These are phyloP conservation scores for Tephrocybe sp. DNA, from an alignment of 768 basidiomycete species.

Conservation along the genomic window DNA sequence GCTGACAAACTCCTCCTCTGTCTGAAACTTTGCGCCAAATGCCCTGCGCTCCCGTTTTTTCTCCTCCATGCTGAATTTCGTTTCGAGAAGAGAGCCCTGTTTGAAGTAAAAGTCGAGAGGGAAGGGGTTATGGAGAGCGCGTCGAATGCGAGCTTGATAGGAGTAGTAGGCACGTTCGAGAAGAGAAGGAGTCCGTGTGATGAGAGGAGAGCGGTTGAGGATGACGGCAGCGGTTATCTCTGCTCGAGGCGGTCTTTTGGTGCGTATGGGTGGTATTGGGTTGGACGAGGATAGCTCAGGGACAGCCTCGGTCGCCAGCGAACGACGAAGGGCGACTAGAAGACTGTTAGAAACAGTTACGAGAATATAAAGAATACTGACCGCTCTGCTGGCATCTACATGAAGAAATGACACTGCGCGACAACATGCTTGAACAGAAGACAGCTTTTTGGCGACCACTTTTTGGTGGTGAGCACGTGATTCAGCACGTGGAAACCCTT, in stretches of 20 bases:
- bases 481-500: conserved; percentile 9
- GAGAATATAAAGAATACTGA: conserved; percentile 10
- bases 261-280: conserved; percentile 15
- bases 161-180: conserved; percentile 83
- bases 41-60: conserved; percentile 67
- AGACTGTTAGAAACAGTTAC: conserved; percentile 2
- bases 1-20: conserved; percentile 41
- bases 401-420: conserved; percentile 29
- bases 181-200: conserved; percentile 67
- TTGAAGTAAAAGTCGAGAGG: conserved; percentile 94
- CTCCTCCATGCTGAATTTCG: conserved; percentile 77
- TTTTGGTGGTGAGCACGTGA: conserved; percentile 14
- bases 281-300: conserved; percentile 21
- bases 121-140: conserved; percentile 85
- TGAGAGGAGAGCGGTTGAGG: conserved; percentile 74
- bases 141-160: conserved; percentile 81
- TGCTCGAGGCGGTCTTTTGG: conserved; percentile 17
- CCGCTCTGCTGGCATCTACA: conserved; percentile 31
- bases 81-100: conserved; percentile 82
- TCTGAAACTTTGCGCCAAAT: conserved; percentile 66
- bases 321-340: conserved; percentile 28
- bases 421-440: conserved; percentile 24
- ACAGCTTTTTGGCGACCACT: conserved; percentile 1
- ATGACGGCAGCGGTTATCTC: conserved; percentile 63
- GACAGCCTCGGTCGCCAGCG: conserved; percentile 43